Evolutionary conservation across 108 stramenopile genomes (phyloP), one percentile per base, ranked within the genome.

Genomic region (Schizochytrium sp.): DNA sequence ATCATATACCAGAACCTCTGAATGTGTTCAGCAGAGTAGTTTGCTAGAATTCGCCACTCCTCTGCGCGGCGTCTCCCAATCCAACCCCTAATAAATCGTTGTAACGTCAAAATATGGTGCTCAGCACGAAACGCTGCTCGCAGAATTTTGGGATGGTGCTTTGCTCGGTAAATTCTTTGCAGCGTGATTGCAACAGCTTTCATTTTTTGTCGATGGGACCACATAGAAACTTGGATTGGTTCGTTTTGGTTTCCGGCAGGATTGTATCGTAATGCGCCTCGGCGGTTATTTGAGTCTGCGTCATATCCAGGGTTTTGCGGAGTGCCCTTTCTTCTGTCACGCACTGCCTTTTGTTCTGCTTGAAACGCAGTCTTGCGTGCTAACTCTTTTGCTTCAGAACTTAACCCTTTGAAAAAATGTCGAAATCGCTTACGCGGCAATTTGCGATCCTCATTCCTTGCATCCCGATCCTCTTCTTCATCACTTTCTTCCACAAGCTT

Each of bases 1-100:
- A 28, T 2, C 76, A 83, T 83, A 53, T 83, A 42, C 76, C 76
- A 83, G 47, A 83, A 83, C 5, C 76, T 47, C 76, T 83, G 76
- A 5, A 83, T 40, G 76, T 28, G 47, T 28, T 83, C 76, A 5
- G 50, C 53, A 28, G 76, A 47, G 15, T 40, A n/a, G 53, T 83
- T 7, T 5, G 76, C 76, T n/a, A 83, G 50, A 55, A 83, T 10
- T 0, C 53, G 47, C 76, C 76, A 83, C 50, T 83, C 50, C 13
- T 49, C 76, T 47, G 76, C 76, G 47, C 53, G 47, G 10, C 76
- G 76, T 5, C 76, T 47, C 10, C 76, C 76, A 2, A 83, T 83
- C 50, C 47, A 83, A 47, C 76, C 76, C 38, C 76, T 47, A 42
- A 83, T 40, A 28, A 83, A 49, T 10, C 76, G 76, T 28, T 83